Percentiles rank a stretch among this genome's conserved stretches.
These are phyloP conservation scores for Cercospora sp. DNA, from an alignment of 2,329 filamentous ascomycete genomes.

Conservation along the genomic window DNA sequence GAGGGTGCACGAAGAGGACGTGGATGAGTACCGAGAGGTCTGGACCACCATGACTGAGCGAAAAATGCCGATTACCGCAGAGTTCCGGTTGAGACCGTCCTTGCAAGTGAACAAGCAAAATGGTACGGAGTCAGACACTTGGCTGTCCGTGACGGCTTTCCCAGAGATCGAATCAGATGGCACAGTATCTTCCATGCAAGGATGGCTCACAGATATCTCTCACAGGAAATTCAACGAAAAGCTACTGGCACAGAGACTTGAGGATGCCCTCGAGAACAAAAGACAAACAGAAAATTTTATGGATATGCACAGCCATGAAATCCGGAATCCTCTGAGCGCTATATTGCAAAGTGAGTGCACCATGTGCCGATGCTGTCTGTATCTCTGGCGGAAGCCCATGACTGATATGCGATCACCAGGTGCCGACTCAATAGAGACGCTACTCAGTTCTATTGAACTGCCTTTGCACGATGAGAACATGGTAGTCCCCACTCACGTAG, in stretches of 20 bases:
- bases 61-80: constrained; percentile 40
- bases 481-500: constrained; percentile 21
- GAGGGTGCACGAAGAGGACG: constrained; percentile 40
- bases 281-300: constrained; percentile 42
- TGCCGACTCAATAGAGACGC: constrained; percentile 46
- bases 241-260: constrained; percentile 34
- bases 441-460: constrained; percentile 28
- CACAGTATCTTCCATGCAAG: constrained; percentile 33
- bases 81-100: constrained; percentile 41
- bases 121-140: constrained; percentile 34
- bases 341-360: constrained; percentile 41
- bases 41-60: constrained; percentile 38
- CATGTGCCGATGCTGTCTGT: not conserved
- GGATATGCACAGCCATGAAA: constrained; percentile 45
- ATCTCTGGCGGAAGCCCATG: not conserved
- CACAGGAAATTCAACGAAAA: constrained; percentile 38
- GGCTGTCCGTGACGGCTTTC: constrained; percentile 38
- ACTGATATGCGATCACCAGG: constrained; percentile 24
- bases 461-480: constrained; percentile 31
- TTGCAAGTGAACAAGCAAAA: constrained; percentile 37
- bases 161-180: constrained; percentile 37
- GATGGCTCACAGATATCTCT: constrained; percentile 40
- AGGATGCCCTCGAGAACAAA: constrained; percentile 42
- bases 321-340: constrained; percentile 47
- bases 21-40: constrained; percentile 34